Evolutionary conservation across 164 flowering plant species (phyloP).

Genomic region (Malania oleifera): DNA sequence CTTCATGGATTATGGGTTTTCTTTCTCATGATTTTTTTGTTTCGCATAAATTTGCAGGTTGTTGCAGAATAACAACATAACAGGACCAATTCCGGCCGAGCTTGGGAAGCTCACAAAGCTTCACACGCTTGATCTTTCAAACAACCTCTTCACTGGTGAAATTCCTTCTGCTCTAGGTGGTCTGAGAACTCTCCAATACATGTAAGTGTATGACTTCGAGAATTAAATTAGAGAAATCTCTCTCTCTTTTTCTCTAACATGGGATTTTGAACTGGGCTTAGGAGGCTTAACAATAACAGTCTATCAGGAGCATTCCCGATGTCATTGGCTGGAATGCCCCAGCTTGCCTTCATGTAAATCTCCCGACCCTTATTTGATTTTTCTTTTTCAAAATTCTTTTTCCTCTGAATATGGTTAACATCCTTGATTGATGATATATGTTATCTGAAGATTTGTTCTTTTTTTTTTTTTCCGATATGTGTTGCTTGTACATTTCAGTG

Average conservation of each 20-base stretch:
- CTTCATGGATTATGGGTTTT: background rate
- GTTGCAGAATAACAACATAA: conserved; percentile 73
- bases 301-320: conserved; percentile 70
- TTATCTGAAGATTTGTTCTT: background rate
- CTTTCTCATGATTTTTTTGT: background rate
- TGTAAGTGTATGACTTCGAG: conserved; percentile 43
- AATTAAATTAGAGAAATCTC: background rate
- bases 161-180: conserved; percentile 60
- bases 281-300: conserved; percentile 96
- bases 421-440: background rate
- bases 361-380: conserved; percentile 6
- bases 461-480: background rate
- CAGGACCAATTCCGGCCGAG: conserved; percentile 75
- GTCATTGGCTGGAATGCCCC: conserved; percentile 67
- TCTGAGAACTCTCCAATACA: conserved; percentile 54
- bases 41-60: conserved; percentile 40
- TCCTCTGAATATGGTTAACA: no score
- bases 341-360: conserved; percentile 78
- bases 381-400: no score
- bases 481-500: conserved; percentile 47
- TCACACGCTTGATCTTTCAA: conserved; percentile 79
- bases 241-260: conserved; percentile 9
- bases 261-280: conserved; percentile 25
- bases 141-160: conserved; percentile 53
- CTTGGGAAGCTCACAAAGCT: conserved; percentile 68